These are phyloP conservation scores for Aspergillus tamarii DNA, from an alignment of 2,329 filamentous ascomycete genomes.

Conservation along the genomic window DNA sequence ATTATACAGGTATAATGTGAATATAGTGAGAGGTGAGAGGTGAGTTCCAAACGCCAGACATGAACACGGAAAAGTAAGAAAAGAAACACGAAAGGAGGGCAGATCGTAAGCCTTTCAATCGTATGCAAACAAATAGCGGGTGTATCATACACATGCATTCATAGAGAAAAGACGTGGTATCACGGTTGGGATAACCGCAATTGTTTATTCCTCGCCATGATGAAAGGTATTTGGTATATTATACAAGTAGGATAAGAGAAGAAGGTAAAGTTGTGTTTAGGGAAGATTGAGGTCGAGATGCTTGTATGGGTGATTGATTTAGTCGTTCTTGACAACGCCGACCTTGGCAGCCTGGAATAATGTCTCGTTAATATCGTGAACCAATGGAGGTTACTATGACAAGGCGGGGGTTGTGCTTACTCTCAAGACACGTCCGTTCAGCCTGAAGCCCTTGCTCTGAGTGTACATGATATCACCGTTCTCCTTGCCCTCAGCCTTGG, in stretches of 20 bases:
- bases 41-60: constrained; percentile 22
- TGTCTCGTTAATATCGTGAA: constrained; percentile 1
- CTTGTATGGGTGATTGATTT: constrained; percentile 24
- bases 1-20: constrained; percentile 33
- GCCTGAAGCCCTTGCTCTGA: constrained; percentile 92
- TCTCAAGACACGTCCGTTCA: constrained; percentile 87
- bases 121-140: constrained; percentile 28
- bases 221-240: constrained; percentile 37
- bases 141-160: constrained; percentile 40
- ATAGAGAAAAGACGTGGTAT: constrained; percentile 29
- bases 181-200: constrained; percentile 15
- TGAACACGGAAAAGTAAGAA: constrained; percentile 18
- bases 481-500: constrained; percentile 83
- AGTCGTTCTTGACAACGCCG: constrained; percentile 84
- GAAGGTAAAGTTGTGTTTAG: constrained; percentile 9
- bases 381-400: not conserved
- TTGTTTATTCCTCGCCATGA: constrained; percentile 27
- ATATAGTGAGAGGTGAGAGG: constrained; percentile 39
- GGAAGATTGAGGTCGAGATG: not conserved
- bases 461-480: constrained; percentile 88
- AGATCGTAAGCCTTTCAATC: constrained; percentile 34
- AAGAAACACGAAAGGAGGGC: constrained; percentile 29
- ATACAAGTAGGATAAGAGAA: constrained; percentile 33
- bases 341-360: constrained; percentile 76
- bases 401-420: constrained; percentile 38